A percentile compares a stretch with the other conserved stretches of the same genome.
phyloP scores from a whole-genome alignment of 305 asterid genomes.

The Withania somnifera region DNA sequence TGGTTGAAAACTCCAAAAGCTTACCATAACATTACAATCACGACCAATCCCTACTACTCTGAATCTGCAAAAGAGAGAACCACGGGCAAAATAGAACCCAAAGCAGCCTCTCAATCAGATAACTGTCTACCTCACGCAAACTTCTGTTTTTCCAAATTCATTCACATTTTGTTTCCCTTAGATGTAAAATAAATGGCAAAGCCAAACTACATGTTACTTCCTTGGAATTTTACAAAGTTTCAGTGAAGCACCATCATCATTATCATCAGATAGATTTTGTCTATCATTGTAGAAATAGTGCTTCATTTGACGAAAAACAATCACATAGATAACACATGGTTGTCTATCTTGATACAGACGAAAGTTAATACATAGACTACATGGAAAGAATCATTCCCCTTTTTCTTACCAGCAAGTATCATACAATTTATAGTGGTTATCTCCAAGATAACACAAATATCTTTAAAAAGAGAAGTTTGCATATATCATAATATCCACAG shows the following conservation, averaged over 20 bases:
- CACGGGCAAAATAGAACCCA: not conserved
- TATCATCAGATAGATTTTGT: too few relatives aligned
- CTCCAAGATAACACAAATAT: conserved; percentile 2
- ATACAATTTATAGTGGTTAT: conserved; percentile 1
- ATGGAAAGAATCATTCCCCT: not conserved
- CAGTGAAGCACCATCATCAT: not conserved
- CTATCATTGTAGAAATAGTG: not conserved
- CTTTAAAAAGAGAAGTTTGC: not conserved
- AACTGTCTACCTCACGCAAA: not conserved
- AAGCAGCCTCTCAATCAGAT: not conserved
- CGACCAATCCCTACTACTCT: not conserved
- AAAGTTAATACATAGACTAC: not conserved
- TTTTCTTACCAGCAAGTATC: not conserved
- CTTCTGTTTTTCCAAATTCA: not conserved
- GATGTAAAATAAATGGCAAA: not conserved
- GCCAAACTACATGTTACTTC: not conserved
- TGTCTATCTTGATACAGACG: not conserved
- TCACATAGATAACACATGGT: not conserved
- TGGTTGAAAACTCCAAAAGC: not conserved
- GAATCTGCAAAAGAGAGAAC: not conserved
- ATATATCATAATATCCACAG: not conserved
- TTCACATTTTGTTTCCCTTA: not conserved
- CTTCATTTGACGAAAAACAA: not conserved
- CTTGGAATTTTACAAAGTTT: not conserved
- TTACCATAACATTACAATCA: not conserved